A percentile compares a stretch with the other conserved stretches of the same genome.
phyloP scores from a whole-genome alignment of 2,329 filamentous ascomycete genomes.

The Sclerotinia subarctica region DNA sequence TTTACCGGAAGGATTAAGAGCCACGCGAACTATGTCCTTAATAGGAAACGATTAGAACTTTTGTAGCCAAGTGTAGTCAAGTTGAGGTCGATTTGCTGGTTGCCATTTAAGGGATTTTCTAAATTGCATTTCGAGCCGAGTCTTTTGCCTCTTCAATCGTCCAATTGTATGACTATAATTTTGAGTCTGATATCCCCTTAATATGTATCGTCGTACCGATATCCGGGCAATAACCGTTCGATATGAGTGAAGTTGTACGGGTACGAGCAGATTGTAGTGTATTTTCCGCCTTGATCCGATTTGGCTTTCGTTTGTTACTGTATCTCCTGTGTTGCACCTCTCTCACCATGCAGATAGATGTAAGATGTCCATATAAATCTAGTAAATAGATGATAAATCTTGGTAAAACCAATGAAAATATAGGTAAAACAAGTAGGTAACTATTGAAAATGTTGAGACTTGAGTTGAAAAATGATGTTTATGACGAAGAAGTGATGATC shows the following conservation, averaged over 20 bases:
- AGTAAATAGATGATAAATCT: no score
- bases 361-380: no score
- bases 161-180: not conserved
- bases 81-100: not conserved
- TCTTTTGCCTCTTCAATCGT: not conserved
- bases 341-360: no score
- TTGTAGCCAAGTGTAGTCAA: not conserved
- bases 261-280: no score
- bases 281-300: no score
- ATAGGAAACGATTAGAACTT: not conserved
- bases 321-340: no score
- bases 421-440: no score
- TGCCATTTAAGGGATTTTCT: not conserved
- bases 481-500: slow-evolving; percentile 1
- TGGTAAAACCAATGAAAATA: no score
- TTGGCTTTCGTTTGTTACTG: no score
- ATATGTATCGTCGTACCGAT: not conserved
- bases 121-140: not conserved
- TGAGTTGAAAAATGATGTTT: not conserved
- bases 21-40: not conserved
- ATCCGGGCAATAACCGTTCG: not conserved
- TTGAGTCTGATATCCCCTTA: not conserved
- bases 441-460: not conserved
- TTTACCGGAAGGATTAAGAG: no score
- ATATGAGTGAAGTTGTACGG: not conserved